Conservation (phyloP, 2,329 filamentous ascomycete genomes). For the Phoma sp. region DNA sequence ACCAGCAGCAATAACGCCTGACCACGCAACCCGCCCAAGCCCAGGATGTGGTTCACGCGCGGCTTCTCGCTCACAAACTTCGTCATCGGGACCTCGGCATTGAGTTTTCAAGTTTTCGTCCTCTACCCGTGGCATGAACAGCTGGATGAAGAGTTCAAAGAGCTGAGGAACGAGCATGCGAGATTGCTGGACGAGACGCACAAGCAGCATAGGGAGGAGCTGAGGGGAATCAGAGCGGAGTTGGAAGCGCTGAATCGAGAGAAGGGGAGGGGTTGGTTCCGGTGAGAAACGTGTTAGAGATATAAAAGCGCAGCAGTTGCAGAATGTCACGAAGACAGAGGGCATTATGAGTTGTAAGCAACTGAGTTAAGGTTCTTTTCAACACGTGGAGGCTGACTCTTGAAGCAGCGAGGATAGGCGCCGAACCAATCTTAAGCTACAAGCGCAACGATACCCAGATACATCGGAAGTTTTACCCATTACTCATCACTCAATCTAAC, state of each 20-base stretch:
- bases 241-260: slow-evolving; percentile 25
- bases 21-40: not conserved
- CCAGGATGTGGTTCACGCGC: slow-evolving; percentile 55
- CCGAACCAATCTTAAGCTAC: no score
- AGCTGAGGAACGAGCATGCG: slow-evolving; percentile 64
- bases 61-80: slow-evolving; percentile 70
- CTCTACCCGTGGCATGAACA: slow-evolving; percentile 75
- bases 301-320: not conserved
- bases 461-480: not conserved
- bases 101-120: slow-evolving; percentile 72
- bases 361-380: no score
- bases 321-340: no score
- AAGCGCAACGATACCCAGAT: not conserved
- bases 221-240: slow-evolving; percentile 31
- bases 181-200: slow-evolving; percentile 31
- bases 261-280: slow-evolving; percentile 3
- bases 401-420: no score
- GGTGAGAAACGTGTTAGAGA: not conserved
- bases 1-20: not conserved
- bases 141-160: slow-evolving; percentile 66
- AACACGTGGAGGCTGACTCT: no score
- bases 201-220: slow-evolving; percentile 26
- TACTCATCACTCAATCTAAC: slow-evolving; percentile 22
- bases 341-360: no score
- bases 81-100: slow-evolving; percentile 67